These are phyloP conservation scores for Erysimum cheiri DNA, from an alignment of 441 rosid genomes.

Conservation along the genomic window DNA sequence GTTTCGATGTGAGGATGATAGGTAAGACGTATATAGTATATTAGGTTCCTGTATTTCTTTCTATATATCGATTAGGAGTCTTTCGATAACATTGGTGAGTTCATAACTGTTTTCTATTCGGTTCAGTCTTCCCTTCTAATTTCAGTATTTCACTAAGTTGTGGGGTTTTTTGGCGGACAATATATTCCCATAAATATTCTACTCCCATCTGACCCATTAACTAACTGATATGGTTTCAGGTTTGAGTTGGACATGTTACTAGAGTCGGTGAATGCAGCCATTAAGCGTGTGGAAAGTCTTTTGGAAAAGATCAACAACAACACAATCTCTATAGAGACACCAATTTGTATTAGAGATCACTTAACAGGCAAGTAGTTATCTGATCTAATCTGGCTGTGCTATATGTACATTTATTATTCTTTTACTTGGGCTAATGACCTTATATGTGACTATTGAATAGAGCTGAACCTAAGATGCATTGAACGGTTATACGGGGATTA, in stretches of 20 bases:
- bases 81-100: conserved; percentile 9
- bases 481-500: conserved; percentile 96
- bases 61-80: conserved; percentile 19
- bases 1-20: conserved; percentile 98
- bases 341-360: conserved; percentile 71
- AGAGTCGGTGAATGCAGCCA: conserved; percentile 83
- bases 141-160: conserved; percentile 7
- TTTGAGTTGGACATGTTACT: conserved; percentile 97
- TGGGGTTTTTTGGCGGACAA: conserved; percentile 15
- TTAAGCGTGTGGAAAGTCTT: conserved; percentile 79
- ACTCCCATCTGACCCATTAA: conserved; percentile 34
- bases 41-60: conserved; percentile 20
- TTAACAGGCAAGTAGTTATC: conserved; percentile 64
- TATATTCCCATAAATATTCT: background rate
- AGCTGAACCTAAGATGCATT: conserved; percentile 84
- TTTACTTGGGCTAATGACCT: conserved; percentile 33
- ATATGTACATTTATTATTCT: background rate
- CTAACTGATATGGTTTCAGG: conserved; percentile 58
- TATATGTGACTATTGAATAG: conserved; percentile 48
- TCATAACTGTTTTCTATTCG: conserved; percentile 15
- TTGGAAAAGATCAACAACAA: conserved; percentile 75
- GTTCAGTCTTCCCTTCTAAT: conserved; percentile 20
- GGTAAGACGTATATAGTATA: conserved; percentile 53
- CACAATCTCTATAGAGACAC: conserved; percentile 60
- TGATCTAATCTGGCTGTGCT: conserved; percentile 13